Base-by-base conservation (phyloP, 1,284 basidiomycete genomes). In the Uromyces viciae-fabae region DNA sequence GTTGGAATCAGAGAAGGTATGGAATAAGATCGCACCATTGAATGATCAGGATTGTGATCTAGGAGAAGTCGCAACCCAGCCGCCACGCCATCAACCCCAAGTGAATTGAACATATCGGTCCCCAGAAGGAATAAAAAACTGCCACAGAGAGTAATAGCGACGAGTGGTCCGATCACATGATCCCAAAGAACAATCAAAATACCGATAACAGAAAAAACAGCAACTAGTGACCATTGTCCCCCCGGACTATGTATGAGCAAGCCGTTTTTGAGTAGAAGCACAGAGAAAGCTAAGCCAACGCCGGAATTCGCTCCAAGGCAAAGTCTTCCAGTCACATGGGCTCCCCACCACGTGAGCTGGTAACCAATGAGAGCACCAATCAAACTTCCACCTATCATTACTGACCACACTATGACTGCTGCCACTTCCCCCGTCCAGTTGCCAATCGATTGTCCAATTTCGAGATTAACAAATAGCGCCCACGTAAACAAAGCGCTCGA, bases 41-140 rank as follows among this genome's bases (percentile, higher is more conserved):
- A 49, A 49, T 73, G 71, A 73, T 73, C 71, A 25, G 71, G 71
- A 49, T 73, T 73, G 43, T 73, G 71, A 38, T 73, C 71, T 19
- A 73, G 22, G 3, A 73, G 71, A 11, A 54, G 19, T 42, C 71
- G 46, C 38, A 73, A 33, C 28, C 71, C 71, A 3, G 52, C 25
- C 14, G 71, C 46, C 25, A 73, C 49, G 31, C 71, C 71, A 31
- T 33, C 71, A n/a, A 19, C 36, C 15, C 71, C 71, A 0, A 46
- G 17, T 19, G 71, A 52, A n/a, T 2, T 38, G 49, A 73, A 73
- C 49, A 73, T 25, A 54, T 73, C 71, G 7, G 54, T 49, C 3
- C 31, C 52, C 14, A 73, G 33, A 0, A 73, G 71, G 22, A 73
- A 73, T 19, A 73, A 49, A 49, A 73, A 73, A 36, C 71, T 56